Percentiles rank a stretch among this genome's conserved stretches.
Conservation (phyloP, 164 flowering plant genomes). For the Sextonia rubra region DNA sequence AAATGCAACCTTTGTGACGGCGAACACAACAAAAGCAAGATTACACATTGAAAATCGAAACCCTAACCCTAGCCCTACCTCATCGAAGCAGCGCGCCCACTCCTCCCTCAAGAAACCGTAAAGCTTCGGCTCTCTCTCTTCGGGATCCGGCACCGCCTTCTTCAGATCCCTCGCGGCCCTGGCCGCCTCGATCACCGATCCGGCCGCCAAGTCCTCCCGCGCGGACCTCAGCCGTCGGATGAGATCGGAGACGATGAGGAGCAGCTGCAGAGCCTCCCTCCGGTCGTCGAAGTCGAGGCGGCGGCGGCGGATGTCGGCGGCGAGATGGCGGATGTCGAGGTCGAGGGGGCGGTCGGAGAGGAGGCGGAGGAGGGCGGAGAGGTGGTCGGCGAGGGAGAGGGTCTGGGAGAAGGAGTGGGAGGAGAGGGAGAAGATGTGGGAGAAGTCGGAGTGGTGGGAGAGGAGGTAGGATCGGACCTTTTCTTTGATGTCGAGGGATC, state of each 20-base stretch:
- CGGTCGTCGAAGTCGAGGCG: conserved; percentile 47
- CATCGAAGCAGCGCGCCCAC: conserved; percentile 74
- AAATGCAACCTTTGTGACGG: conserved; percentile 10
- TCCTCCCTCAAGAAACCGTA: conserved; percentile 61
- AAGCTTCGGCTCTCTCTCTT: conserved; percentile 45
- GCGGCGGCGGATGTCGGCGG: conserved; percentile 33
- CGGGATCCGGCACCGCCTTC: conserved; percentile 35
- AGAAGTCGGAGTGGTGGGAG: conserved; percentile 59
- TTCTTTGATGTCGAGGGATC: conserved; percentile 66
- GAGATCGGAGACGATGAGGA: conserved; percentile 43
- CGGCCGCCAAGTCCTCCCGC: conserved; percentile 42
- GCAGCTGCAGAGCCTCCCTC: conserved; percentile 46
- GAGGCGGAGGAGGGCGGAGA: conserved; percentile 31
- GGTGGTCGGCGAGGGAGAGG: conserved; percentile 27
- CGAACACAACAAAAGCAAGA: not conserved
- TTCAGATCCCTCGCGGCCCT: conserved; percentile 55
- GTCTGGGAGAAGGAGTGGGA: conserved; percentile 35
- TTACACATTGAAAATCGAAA: not conserved
- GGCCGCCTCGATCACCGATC: conserved; percentile 57
- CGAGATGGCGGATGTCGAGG: conserved; percentile 30
- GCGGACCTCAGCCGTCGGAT: conserved; percentile 38
- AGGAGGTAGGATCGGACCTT: conserved; percentile 57
- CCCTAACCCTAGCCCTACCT: conserved; percentile 30
- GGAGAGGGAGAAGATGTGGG: conserved; percentile 53
- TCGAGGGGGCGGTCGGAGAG: conserved; percentile 48